Evolutionary conservation across 129 eudicot species (phyloP).

Genomic region (Artemisia tridentata): DNA sequence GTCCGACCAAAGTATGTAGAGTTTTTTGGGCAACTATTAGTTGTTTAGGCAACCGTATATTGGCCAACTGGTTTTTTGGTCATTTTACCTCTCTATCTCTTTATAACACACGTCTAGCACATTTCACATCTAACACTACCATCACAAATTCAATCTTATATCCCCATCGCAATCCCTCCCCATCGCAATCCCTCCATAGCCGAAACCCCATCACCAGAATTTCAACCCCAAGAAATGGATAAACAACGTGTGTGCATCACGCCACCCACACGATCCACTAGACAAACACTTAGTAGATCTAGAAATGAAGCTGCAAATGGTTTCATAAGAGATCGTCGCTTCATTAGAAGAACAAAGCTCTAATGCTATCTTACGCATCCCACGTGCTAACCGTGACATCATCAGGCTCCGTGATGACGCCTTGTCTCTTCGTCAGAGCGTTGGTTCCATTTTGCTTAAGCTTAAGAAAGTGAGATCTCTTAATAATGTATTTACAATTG

Average conservation of each 20-base stretch:
- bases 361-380: conserved; percentile 97
- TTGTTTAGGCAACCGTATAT: no score
- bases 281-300: conserved; percentile 92
- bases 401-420: conserved; percentile 95
- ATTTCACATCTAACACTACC: no score
- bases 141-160: no score
- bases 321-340: conserved; percentile 93
- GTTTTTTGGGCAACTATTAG: no score
- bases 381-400: conserved; percentile 91
- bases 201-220: no score
- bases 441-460: conserved; percentile 66
- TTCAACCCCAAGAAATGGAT: conserved; percentile 98
- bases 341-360: conserved; percentile 97
- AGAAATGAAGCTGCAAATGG: conserved; percentile 94
- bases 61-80: no score
- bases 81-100: no score
- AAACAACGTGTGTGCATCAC: conserved; percentile 66
- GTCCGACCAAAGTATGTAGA: no score
- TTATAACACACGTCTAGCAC: no score
- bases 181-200: no score
- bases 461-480: conserved; percentile 64
- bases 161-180: no score
- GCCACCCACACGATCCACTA: conserved; percentile 83
- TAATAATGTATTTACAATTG: no score
- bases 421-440: conserved; percentile 78